Conservation (phyloP, 2,329 filamentous ascomycete genomes). For the Fusarium longipes region DNA sequence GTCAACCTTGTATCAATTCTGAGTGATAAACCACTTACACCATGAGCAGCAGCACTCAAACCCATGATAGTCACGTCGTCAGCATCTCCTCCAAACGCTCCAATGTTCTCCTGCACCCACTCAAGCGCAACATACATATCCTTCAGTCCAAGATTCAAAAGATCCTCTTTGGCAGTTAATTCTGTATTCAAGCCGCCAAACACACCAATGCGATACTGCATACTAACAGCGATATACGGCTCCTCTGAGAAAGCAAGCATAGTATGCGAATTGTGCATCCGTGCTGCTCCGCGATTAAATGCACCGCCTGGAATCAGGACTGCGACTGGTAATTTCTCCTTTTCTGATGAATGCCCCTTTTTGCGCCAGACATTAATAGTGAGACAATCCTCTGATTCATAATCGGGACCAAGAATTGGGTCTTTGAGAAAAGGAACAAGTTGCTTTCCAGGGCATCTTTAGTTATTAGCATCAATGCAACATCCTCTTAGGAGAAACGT, state of each 20-base stretch:
- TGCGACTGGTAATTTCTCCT: slow-evolving; percentile 43
- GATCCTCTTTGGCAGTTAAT: slow-evolving; percentile 61
- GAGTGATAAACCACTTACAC: slow-evolving; percentile 24
- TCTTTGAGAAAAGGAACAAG: slow-evolving; percentile 49
- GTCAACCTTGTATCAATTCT: fast-evolving
- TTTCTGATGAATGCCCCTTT: slow-evolving; percentile 20
- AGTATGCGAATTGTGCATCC: slow-evolving; percentile 55
- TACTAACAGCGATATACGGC: slow-evolving; percentile 61
- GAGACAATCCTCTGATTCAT: slow-evolving; percentile 47
- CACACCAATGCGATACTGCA: slow-evolving; percentile 62
- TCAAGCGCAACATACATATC: slow-evolving; percentile 61
- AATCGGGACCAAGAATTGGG: slow-evolving; percentile 46
- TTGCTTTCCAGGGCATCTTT: slow-evolving; percentile 48
- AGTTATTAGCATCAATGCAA: background rate
- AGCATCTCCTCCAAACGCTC: slow-evolving; percentile 61
- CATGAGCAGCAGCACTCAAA: slow-evolving; percentile 51
- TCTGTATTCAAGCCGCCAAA: slow-evolving; percentile 68
- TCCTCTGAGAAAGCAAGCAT: slow-evolving; percentile 62
- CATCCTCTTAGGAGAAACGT: background rate
- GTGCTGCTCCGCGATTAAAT: slow-evolving; percentile 48
- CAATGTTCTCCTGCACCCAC: slow-evolving; percentile 65
- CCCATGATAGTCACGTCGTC: slow-evolving; percentile 62
- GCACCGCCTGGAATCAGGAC: slow-evolving; percentile 48
- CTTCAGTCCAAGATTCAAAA: slow-evolving; percentile 64
- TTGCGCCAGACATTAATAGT: slow-evolving; percentile 45